These are phyloP conservation scores for Melampsora americana DNA, from an alignment of 1,284 basidiomycete genomes.

Conservation along the genomic window DNA sequence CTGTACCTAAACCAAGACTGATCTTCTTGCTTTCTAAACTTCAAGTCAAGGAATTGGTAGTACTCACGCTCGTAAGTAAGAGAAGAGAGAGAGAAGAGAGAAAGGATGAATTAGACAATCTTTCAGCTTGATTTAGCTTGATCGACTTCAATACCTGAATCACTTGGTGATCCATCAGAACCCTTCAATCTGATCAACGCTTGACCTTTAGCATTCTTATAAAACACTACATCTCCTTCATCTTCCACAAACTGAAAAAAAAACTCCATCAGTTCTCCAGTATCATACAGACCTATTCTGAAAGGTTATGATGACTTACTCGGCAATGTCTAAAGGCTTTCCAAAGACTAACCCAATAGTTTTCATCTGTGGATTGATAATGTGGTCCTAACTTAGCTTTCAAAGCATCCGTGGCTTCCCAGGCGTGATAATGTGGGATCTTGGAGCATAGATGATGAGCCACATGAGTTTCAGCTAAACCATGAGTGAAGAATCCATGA, in stretches of 20 bases:
- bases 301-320: conserved; percentile 46
- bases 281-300: too few relatives aligned
- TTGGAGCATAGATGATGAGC: conserved; percentile 85
- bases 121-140: too few relatives aligned
- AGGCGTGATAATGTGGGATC: conserved; percentile 85
- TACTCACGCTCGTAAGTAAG: too few relatives aligned
- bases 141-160: conserved; percentile 47
- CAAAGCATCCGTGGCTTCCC: conserved; percentile 87
- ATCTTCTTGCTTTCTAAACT: too few relatives aligned
- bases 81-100: too few relatives aligned
- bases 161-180: conserved; percentile 56
- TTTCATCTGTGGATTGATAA: conserved; percentile 59
- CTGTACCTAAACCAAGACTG: too few relatives aligned
- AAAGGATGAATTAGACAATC: too few relatives aligned
- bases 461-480: conserved; percentile 90
- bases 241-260: conserved; percentile 76
- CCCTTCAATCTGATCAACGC: conserved; percentile 59
- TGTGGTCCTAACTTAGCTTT: conserved; percentile 69
- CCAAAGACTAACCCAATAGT: conserved; percentile 59
- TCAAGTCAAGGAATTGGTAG: too few relatives aligned
- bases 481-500: conserved; percentile 65
- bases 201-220: conserved; percentile 78
- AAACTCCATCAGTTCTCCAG: conserved; percentile 4
- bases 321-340: conserved; percentile 58
- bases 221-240: conserved; percentile 84